These are phyloP conservation scores for Hansenula sp. DNA, from an alignment of 1,139 yeast genomes.

Conservation along the genomic window DNA sequence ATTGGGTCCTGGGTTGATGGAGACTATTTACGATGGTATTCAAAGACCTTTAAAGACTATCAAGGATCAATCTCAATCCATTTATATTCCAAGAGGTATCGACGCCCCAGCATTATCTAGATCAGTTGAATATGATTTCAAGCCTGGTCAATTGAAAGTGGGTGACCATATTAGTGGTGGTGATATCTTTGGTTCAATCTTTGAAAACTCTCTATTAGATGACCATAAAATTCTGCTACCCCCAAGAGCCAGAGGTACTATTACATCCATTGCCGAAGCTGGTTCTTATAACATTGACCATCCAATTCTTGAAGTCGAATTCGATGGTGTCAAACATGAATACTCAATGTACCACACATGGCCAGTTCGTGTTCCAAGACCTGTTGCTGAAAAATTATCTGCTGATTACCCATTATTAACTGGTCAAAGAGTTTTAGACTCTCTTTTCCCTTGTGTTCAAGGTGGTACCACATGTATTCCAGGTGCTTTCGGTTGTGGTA, in stretches of 20 bases:
- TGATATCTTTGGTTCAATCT: constrained; percentile 91
- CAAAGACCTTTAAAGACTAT: constrained; percentile 97
- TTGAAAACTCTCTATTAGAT: constrained; percentile 85
- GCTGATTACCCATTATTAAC: constrained; percentile 95
- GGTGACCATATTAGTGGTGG: constrained; percentile 99
- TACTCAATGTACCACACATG: constrained; percentile 97
- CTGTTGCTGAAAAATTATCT: constrained; percentile 87
- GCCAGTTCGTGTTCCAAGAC: constrained; percentile 99
- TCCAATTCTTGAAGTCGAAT: constrained; percentile 86
- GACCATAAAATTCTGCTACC: constrained; percentile 94
- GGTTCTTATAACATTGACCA: constrained; percentile 93
- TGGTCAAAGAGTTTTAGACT: constrained; percentile 97
- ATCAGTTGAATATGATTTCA: constrained; percentile 77
- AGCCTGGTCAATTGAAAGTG: constrained; percentile 71
- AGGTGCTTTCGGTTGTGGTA: constrained; percentile 99
- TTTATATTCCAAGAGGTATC: constrained; percentile 97
- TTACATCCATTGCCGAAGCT: constrained; percentile 80
- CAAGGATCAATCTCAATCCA: constrained; percentile 79
- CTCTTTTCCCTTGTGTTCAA: constrained; percentile 98
- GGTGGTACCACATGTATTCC: constrained; percentile 99
- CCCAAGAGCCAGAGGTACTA: constrained; percentile 98
- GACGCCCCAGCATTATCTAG: constrained; percentile 93
- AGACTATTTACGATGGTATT: constrained; percentile 97
- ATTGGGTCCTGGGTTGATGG: constrained; percentile 98
- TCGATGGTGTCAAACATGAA: constrained; percentile 75